phyloP scores from a whole-genome alignment of 257 asterid species.

The Thymus quinquecostatus region DNA sequence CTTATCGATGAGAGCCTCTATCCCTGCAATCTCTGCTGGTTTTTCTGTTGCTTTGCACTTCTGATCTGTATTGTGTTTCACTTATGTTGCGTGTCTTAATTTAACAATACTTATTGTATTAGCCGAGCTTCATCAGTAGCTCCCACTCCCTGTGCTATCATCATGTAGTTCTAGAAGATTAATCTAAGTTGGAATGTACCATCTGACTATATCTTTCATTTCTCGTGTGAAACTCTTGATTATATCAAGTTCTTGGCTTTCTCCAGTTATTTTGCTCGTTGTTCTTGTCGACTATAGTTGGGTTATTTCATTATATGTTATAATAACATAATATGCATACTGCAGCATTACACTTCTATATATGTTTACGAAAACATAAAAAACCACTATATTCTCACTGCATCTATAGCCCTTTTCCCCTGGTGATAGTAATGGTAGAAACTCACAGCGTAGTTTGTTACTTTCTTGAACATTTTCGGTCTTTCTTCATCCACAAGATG shows the following conservation, averaged over 20 bases:
- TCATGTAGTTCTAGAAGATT: slow-evolving; percentile 5
- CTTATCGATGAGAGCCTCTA: slow-evolving; percentile 26
- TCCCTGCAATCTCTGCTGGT: background rate
- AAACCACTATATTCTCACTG: slow-evolving; percentile 38
- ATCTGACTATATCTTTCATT: background rate
- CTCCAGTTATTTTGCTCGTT: background rate
- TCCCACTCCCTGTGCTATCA: slow-evolving; percentile 15
- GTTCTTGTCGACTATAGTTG: background rate
- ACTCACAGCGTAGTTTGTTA: slow-evolving; percentile 35
- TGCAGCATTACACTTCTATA: background rate
- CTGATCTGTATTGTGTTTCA: background rate
- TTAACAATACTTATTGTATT: background rate
- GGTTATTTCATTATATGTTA: too few relatives aligned
- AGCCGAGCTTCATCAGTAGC: slow-evolving; percentile 2
- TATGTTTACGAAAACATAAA: background rate
- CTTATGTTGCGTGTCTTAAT: background rate
- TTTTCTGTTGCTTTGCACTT: background rate
- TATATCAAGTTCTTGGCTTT: slow-evolving; percentile 7
- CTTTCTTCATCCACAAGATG: slow-evolving; percentile 44
- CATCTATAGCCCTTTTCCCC: slow-evolving; percentile 57
- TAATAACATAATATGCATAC: background rate
- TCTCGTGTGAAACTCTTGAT: slow-evolving; percentile 4
- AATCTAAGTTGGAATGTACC: slow-evolving; percentile 10
- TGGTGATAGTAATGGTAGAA: slow-evolving; percentile 49
- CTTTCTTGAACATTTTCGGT: slow-evolving; percentile 47